A percentile compares a stretch with the other conserved stretches of the same genome.
Evolutionary conservation across 2,329 filamentous ascomycete species (phyloP).

Genomic region (Botrytis hyacinthi): DNA sequence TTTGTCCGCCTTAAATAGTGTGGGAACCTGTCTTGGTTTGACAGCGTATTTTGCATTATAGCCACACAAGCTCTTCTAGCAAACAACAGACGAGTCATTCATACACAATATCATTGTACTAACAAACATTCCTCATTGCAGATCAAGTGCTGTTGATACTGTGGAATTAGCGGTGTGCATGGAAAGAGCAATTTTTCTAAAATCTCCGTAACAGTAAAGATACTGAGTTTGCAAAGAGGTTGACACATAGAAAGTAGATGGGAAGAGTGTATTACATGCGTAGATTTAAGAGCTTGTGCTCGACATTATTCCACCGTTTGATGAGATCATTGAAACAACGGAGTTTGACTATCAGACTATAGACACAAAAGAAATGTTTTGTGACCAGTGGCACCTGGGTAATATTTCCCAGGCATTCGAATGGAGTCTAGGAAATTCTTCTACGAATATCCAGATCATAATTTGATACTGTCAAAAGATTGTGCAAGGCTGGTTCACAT

Average conservation of each 20-base stretch:
- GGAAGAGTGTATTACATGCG: neutral
- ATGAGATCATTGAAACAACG: neutral
- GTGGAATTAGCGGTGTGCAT: neutral
- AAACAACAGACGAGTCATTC: neutral
- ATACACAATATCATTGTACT: neutral
- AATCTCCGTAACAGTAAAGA: neutral
- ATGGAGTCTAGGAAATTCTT: too few species aligned
- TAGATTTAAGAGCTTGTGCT: neutral
- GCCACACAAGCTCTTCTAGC: neutral
- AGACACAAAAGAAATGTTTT: neutral
- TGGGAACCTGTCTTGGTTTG: neutral
- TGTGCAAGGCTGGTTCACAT: neutral
- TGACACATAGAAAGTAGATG: neutral
- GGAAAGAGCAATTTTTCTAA: fast-evolving
- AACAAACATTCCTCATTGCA: neutral
- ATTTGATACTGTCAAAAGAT: fast-evolving
- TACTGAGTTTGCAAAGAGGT: fast-evolving
- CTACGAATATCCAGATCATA: neutral
- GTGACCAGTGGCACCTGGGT: fast-evolving
- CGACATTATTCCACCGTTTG: too few species aligned
- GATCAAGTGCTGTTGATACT: neutral
- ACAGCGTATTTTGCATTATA: neutral
- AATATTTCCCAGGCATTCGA: fast-evolving
- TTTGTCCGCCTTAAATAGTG: neutral
- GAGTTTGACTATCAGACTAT: neutral